phyloP scores from a whole-genome alignment of 257 asterid genomes.

The Verbena officinalis region DNA sequence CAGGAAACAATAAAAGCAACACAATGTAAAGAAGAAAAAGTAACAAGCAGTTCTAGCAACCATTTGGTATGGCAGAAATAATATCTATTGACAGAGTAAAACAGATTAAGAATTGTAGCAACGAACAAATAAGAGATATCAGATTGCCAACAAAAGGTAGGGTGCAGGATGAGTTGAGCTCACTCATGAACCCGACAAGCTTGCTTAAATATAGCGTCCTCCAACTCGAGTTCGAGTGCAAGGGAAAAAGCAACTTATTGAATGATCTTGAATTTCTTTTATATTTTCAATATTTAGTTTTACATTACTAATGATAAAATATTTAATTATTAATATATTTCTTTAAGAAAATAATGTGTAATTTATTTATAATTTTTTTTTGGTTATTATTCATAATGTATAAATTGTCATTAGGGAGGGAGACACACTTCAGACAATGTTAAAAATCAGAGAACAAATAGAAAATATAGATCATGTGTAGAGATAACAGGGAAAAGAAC shows the following conservation, averaged over 20 bases:
- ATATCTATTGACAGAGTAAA: neutral
- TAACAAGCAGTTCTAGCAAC: neutral
- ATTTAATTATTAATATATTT: no score
- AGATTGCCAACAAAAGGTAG: neutral
- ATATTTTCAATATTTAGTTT: no score
- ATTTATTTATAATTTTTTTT: neutral
- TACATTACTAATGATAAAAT: no score
- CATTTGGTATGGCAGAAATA: neutral
- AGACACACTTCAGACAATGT: neutral
- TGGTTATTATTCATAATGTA: no score
- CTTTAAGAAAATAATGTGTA: no score
- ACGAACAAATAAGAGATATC: neutral
- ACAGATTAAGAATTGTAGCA: no score
- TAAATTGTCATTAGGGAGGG: neutral
- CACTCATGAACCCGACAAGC: no score
- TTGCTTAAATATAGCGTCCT: no score
- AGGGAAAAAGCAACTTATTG: no score
- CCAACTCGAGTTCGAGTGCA: no score
- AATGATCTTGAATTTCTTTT: no score
- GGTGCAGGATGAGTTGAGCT: no score
- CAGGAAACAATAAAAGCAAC: constrained; percentile 6
- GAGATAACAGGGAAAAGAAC: constrained; percentile 1
- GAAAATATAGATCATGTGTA: neutral
- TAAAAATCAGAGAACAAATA: neutral
- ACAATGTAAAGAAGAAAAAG: constrained; percentile 1